Evolutionary conservation across 441 rosid genomes (phyloP), one percentile per base, ranked within the genome.

Genomic region (Arabidopsis hybrid): DNA sequence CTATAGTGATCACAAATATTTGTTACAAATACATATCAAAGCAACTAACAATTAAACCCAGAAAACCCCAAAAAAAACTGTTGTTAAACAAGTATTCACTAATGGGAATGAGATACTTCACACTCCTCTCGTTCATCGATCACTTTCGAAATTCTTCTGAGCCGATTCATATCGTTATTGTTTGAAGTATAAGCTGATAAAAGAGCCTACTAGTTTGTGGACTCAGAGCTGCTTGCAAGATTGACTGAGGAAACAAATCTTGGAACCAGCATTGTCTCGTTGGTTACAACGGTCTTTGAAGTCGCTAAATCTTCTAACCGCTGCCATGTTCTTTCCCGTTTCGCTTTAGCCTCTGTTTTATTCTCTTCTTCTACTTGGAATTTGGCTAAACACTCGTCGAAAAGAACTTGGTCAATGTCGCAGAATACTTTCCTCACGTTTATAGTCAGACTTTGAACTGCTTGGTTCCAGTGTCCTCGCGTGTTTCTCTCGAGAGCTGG

Each of bases 381-480:
- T 60, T 79, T 85, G 18, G 76, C 78, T 67, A 89, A 78, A 82
- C 95, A 94, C 51, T 94, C 95, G 1, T 88, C 92, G 21, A 89
- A 89, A 7, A 90, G 87, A 66, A 71, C 78, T 74, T 82, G 93
- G 83, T 91, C 93, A 1, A 88, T 73, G 47, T 94, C 98, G 0
- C 81, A 78, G 73, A 94, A 90, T 42, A 88, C 90, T 85, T 90
- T 94, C 80, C 86, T 81, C 72, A 94, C 96, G 74, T 90, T 90
- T 76, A 94, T 70, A 4, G 93, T 90, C 66, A 91, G 80, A 71
- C 92, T 91, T 78, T 89, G 93, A 76, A 94, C 98, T 18, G 96
- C 96, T 79, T 86, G 97, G 83, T 88, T 91, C 98, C 98, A 94
- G 69, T 94, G 98, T 71, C 84, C 86, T 60, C 82, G 72, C 1